Conservation (phyloP, 2,329 filamentous ascomycete species). For the Apiospora hydei region DNA sequence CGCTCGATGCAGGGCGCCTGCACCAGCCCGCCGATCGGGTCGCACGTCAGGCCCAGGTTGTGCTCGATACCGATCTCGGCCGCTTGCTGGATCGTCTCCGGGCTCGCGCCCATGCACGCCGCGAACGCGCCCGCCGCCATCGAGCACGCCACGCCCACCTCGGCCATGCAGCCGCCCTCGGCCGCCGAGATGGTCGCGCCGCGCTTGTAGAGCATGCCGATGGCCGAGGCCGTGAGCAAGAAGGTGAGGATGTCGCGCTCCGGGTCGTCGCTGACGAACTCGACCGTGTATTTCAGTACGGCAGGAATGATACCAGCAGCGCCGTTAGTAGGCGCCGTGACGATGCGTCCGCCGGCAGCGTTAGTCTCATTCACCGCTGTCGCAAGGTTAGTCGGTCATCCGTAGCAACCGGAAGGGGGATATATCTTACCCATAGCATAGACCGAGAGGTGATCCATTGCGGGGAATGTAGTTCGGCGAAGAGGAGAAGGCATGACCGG, state of each 20-base stretch:
- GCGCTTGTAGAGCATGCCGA: conserved; percentile 61
- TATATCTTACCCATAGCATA: conserved; percentile 49
- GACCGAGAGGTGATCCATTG: conserved; percentile 58
- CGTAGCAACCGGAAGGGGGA: neutral
- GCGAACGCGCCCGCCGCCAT: conserved; percentile 60
- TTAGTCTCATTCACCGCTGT: conserved; percentile 60
- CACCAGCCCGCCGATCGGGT: conserved; percentile 58
- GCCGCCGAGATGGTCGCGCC: conserved; percentile 60
- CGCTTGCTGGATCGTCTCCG: conserved; percentile 58
- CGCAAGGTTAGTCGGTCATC: neutral
- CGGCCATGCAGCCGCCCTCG: conserved; percentile 61
- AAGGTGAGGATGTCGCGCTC: conserved; percentile 58
- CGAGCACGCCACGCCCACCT: conserved; percentile 59
- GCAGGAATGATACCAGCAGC: conserved; percentile 59
- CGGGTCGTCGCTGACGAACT: conserved; percentile 58
- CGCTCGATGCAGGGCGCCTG: conserved; percentile 60
- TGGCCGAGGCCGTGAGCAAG: conserved; percentile 56
- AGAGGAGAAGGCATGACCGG: conserved; percentile 54
- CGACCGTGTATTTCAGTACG: conserved; percentile 57
- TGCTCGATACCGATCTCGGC: conserved; percentile 62
- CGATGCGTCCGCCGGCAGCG: conserved; percentile 57
- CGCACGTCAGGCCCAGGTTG: conserved; percentile 58
- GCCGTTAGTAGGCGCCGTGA: conserved; percentile 59
- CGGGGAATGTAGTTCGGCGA: conserved; percentile 55
- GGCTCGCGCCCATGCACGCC: conserved; percentile 58